Conservation (phyloP, 768 basidiomycete genomes). For the Amanita muscaria region DNA sequence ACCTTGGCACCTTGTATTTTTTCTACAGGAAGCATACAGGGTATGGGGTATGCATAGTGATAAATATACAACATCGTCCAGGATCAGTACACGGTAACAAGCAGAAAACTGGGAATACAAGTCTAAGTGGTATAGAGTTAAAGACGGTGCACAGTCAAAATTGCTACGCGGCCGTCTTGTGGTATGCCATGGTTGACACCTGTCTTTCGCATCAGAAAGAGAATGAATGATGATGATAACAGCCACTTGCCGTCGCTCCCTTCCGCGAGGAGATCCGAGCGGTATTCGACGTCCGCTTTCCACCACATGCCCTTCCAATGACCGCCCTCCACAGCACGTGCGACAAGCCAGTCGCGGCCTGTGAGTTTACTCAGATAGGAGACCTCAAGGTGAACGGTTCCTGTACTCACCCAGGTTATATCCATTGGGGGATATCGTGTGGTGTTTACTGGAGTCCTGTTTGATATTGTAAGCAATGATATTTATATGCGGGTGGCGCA, state of each 20-base stretch:
- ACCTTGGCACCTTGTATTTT: no score
- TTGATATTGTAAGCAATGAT: slow-evolving; percentile 7
- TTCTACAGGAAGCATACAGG: neutral
- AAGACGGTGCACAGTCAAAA: slow-evolving; percentile 54
- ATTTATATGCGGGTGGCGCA: slow-evolving; percentile 1
- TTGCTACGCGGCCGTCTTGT: slow-evolving; percentile 75
- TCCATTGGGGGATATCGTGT: slow-evolving; percentile 69
- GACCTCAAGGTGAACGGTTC: neutral
- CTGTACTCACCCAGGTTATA: slow-evolving; percentile 54
- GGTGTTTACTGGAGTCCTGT: slow-evolving; percentile 51
- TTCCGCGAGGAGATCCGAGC: slow-evolving; percentile 55
- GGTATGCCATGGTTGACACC: slow-evolving; percentile 77
- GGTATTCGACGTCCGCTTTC: slow-evolving; percentile 73
- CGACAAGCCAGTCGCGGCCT: slow-evolving; percentile 73
- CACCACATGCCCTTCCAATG: slow-evolving; percentile 61
- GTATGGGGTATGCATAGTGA: neutral
- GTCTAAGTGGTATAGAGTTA: slow-evolving; percentile 3
- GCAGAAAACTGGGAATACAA: neutral
- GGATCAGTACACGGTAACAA: neutral
- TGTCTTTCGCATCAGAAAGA: slow-evolving; percentile 18
- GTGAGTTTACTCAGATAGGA: neutral
- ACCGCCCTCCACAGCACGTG: slow-evolving; percentile 50
- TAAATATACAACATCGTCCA: neutral
- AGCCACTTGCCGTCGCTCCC: slow-evolving; percentile 31
- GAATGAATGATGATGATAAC: neutral